Evolutionary conservation across 192 early-diverging fungal species (phyloP), one percentile per base, ranked within the genome.

Genomic region (Entomortierella lignicola): DNA sequence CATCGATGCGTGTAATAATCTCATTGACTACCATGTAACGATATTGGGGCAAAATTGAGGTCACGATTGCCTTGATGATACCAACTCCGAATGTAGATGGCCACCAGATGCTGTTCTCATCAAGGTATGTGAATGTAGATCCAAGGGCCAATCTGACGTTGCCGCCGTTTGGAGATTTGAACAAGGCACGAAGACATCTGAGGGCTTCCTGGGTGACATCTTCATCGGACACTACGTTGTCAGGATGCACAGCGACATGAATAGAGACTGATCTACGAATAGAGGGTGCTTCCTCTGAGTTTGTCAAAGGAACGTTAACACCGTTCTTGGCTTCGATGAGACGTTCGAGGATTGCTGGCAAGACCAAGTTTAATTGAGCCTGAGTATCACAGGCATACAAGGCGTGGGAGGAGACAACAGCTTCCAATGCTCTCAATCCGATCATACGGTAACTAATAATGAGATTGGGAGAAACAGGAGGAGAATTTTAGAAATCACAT

Each of bases 361-460:
- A 68, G 27, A 92, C 86, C 59, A 84, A 71, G n/a, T 85, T 81
- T 23, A 92, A 77, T 63, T 92, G 91, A 18, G 82, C 72, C 71
- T 88, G 86, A 77, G 82, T 80, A 48, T 92, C 85, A 2, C 85
- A 67, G 6, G 89, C 87, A 42, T 91, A 84, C 13, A 92, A 83
- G 10, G 92, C 91, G n/a, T 71, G 71, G 34, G 89, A 90, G 20
- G 89, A 86, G 8, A 87, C 84, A 12, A 86, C 77, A 20, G 85
- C 90, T 67, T 91, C 90, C 58, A 91, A 56, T 32, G 86, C 91
- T 37, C 89, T 77, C 57, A 91, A 81, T 2, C 92, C 92, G 30
- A 89, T 85, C 32, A 85, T 86, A 5, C 73, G 72, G 54, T 72
- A 84, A 27, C 82, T 84, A 58, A 37, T 13, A 21, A 58, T n/a